Conservation (phyloP, 768 basidiomycete genomes). For the Auricularia sp. region DNA sequence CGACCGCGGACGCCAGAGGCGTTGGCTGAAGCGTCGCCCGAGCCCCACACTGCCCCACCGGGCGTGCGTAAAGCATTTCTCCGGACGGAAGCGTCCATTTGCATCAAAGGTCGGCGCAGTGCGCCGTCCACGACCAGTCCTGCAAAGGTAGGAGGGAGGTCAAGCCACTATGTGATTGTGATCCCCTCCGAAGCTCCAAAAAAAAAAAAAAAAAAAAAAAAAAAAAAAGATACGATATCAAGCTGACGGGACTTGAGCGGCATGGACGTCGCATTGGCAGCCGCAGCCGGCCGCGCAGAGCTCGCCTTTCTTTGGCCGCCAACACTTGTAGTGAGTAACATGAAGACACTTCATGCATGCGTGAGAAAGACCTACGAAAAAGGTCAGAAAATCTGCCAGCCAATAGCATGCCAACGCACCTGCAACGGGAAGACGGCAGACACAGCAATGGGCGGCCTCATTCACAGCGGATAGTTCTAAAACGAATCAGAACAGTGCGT, state of each 20-base stretch:
- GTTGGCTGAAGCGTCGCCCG: no score
- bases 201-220: not conserved
- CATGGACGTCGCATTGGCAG: conserved; percentile 35
- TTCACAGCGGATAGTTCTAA: conserved; percentile 34
- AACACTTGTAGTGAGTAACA: conserved; percentile 57
- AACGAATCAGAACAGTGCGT: conserved; percentile 17
- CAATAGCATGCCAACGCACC: conserved; percentile 30
- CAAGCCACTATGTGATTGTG: no score
- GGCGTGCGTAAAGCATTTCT: no score
- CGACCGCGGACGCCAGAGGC: no score
- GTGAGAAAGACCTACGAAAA: conserved; percentile 43
- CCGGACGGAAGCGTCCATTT: no score
- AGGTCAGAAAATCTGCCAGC: not conserved
- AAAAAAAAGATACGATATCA: not conserved
- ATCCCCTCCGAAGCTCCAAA: no score
- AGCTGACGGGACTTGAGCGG: no score
- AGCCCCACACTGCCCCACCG: no score
- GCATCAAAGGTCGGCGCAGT: no score
- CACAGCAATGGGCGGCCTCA: conserved; percentile 45
- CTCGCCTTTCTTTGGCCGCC: conserved; percentile 39
- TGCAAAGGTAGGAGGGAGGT: no score
- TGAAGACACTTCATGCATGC: conserved; percentile 56
- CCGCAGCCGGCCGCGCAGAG: conserved; percentile 63
- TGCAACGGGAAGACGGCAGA: conserved; percentile 70
- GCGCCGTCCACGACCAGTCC: no score